Base-by-base conservation (phyloP, 2,329 filamentous ascomycete genomes). In the Cercospora sesami region DNA sequence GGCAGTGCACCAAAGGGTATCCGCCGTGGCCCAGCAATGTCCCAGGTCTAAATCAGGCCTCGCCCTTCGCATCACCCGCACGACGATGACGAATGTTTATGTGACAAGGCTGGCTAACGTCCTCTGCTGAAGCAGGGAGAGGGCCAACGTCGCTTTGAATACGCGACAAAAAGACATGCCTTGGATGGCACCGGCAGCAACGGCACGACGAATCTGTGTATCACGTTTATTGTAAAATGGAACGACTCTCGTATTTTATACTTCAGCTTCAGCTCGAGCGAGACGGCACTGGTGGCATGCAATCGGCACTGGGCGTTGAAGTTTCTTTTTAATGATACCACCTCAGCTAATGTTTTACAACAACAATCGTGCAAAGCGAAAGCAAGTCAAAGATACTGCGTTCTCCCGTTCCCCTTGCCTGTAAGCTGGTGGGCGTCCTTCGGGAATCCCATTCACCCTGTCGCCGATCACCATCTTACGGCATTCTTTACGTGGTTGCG, bases 1-100 rank as follows among this genome's bases (percentile, higher is more conserved):
- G 83, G 85, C 73, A 82, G 84, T 33, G 77, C 73, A 68, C 81
- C 81, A 72, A 75, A 80, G 57, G 80, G 83, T 64, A 79, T 83
- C 67, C 80, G 83, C 48, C 80, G 81, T 71, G 80, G 83, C 58
- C 81, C 81, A 71, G 79, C 82, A 65, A 87, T 87, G 85, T 85
- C 83, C 78, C 84, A 86, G 78, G 85, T 87, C 69, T 87, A 86
- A 78, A 31, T 4, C 4, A 4, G 53, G 3, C 28, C 45, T n/a
- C 31, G 39, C 18, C 45, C 18, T 51, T 51, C 45, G 45, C 45
- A 51, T 45, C 30, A 58, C 60, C 18, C 6, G 9, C 23, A 64
- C 33, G 31, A 64, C 23, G 26, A 51, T 18, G 53, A 58, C 53
- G 53, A 42, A 64, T n/a, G 9, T 59, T 30, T n/a, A 61, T 45